Percentiles rank a stretch among this genome's conserved stretches.
These are phyloP conservation scores for Fusarium hainanense DNA, from an alignment of 2,329 filamentous ascomycete genomes.

Conservation along the genomic window DNA sequence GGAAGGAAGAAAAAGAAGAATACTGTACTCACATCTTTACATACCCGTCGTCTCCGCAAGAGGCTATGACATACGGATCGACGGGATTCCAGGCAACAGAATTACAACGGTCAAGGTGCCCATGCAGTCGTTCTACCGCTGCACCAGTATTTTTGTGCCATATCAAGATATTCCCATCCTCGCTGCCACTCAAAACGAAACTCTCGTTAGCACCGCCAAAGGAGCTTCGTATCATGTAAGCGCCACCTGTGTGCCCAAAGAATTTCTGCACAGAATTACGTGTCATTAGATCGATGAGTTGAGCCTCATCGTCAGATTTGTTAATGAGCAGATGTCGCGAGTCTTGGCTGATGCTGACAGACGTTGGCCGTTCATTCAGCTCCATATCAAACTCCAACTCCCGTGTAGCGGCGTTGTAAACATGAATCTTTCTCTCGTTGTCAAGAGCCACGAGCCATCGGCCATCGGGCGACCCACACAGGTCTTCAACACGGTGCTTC, in stretches of 20 bases:
- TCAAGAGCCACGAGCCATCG: slow-evolving; percentile 83
- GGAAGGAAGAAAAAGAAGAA: background rate
- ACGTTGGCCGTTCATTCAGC: slow-evolving; percentile 74
- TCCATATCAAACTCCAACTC: slow-evolving; percentile 80
- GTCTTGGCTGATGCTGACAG: slow-evolving; percentile 83
- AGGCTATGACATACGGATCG: slow-evolving; percentile 86
- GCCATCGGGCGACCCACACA: slow-evolving; percentile 85
- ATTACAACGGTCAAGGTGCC: slow-evolving; percentile 83
- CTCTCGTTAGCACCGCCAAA: slow-evolving; percentile 93
- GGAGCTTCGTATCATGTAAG: slow-evolving; percentile 81
- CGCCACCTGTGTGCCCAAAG: slow-evolving; percentile 77
- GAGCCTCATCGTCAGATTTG: slow-evolving; percentile 79
- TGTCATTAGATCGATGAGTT: slow-evolving; percentile 80
- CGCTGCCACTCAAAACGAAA: slow-evolving; percentile 91
- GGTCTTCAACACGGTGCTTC: slow-evolving; percentile 81
- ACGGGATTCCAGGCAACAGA: slow-evolving; percentile 89
- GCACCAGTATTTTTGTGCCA: slow-evolving; percentile 89
- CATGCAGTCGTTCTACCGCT: slow-evolving; percentile 79
- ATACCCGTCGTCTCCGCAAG: slow-evolving; percentile 86
- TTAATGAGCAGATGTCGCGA: slow-evolving; percentile 86
- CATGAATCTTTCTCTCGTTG: slow-evolving; percentile 74
- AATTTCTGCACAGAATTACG: slow-evolving; percentile 79
- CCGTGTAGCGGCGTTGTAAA: slow-evolving; percentile 83
- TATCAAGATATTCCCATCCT: slow-evolving; percentile 82
- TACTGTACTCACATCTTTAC: slow-evolving; percentile 81